Conservation (phyloP, 2,329 filamentous ascomycete species). For the Fusarium nelsonii region DNA sequence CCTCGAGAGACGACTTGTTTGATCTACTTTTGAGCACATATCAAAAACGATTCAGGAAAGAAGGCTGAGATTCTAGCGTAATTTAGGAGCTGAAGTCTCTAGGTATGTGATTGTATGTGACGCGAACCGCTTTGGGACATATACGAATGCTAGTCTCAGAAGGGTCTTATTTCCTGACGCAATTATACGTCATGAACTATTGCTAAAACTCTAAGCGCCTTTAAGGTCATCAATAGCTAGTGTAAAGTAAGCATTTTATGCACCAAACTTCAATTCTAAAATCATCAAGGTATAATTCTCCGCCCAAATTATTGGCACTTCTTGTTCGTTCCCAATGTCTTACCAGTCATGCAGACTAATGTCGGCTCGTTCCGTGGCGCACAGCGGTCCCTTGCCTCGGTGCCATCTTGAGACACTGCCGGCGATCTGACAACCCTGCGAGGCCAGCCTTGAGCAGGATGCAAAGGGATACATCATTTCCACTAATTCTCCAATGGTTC, state of each 20-base stretch:
- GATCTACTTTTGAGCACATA: background rate
- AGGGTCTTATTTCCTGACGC: too few relatives aligned
- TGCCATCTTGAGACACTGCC: background rate
- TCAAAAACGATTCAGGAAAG: background rate
- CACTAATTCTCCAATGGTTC: background rate
- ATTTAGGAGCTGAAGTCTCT: background rate
- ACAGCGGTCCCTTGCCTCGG: background rate
- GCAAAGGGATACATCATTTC: background rate
- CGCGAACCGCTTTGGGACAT: background rate
- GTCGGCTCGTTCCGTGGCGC: constrained; percentile 1
- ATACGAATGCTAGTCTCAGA: background rate
- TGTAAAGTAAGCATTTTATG: too few relatives aligned
- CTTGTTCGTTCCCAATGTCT: background rate
- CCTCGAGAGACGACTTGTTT: background rate
- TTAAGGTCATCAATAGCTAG: too few relatives aligned
- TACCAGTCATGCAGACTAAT: background rate
- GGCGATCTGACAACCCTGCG: too few relatives aligned
- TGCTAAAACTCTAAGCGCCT: too few relatives aligned
- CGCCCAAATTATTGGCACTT: too few relatives aligned
- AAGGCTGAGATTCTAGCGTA: background rate
- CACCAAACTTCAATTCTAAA: background rate
- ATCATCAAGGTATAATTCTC: background rate
- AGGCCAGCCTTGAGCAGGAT: too few relatives aligned
- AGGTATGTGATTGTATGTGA: background rate
- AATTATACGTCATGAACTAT: too few relatives aligned